A percentile compares a stretch with the other conserved stretches of the same genome.
Conservation (phyloP, 2,329 filamentous ascomycete genomes). For the Daldinia sp. region DNA sequence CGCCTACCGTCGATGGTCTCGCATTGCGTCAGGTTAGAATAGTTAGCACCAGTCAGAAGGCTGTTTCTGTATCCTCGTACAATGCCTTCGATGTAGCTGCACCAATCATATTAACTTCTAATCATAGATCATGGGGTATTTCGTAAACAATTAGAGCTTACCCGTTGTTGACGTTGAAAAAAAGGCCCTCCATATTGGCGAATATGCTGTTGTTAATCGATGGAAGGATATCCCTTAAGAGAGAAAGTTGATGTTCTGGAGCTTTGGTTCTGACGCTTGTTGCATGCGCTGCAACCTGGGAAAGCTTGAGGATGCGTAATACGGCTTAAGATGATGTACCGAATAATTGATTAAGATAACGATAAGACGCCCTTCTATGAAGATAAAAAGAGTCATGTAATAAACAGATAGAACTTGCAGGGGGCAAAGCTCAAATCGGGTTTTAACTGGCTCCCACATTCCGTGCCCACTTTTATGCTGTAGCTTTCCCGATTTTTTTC, state of each 20-base stretch:
- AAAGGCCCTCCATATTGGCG: constrained; percentile 82
- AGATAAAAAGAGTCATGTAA: background rate
- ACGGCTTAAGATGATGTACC: constrained; percentile 12
- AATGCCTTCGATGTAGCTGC: constrained; percentile 94
- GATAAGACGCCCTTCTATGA: background rate
- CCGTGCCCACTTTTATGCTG: constrained; percentile 27
- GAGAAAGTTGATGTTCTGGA: constrained; percentile 29
- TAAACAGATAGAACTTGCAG: background rate
- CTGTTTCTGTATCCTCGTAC: constrained; percentile 96
- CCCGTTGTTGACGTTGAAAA: constrained; percentile 95
- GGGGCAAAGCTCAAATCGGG: background rate
- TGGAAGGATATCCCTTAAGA: constrained; percentile 31
- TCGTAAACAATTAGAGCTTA: constrained; percentile 53
- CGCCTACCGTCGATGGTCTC: constrained; percentile 90
- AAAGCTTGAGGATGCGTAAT: constrained; percentile 27
- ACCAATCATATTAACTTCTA: constrained; percentile 29
- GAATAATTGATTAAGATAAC: constrained; percentile 4
- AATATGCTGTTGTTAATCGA: constrained; percentile 28
- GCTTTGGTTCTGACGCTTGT: constrained; percentile 20
- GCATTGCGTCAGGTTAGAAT: constrained; percentile 96
- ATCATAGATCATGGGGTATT: background rate
- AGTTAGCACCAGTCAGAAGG: constrained; percentile 88
- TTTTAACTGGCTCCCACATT: constrained; percentile 32
- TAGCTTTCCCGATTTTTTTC: constrained; percentile 38
- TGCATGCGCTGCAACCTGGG: constrained; percentile 33